phyloP scores from a whole-genome alignment of 1,284 basidiomycete species.

The Ganoderma sinense region DNA sequence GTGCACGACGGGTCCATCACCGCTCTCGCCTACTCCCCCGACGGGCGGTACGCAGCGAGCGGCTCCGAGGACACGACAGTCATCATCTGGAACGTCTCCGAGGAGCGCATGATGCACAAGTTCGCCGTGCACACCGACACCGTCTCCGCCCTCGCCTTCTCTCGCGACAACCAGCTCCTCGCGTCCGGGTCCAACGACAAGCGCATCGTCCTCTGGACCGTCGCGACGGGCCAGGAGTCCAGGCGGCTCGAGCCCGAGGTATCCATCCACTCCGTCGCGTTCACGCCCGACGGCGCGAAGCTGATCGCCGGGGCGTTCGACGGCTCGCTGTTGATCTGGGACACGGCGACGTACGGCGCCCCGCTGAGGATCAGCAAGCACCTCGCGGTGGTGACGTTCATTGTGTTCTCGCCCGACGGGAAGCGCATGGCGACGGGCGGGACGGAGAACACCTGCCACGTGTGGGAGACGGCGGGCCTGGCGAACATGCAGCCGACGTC shows the following conservation, averaged over 20 bases:
- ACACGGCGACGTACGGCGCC: slow-evolving; percentile 26
- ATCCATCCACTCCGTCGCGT: slow-evolving; percentile 29
- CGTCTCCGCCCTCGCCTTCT: slow-evolving; percentile 14
- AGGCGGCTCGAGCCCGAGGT: slow-evolving; percentile 15
- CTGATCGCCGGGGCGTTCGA: slow-evolving; percentile 34
- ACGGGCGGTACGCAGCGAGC: slow-evolving; percentile 33
- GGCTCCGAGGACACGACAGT: slow-evolving; percentile 31
- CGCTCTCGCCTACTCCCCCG: slow-evolving; percentile 31
- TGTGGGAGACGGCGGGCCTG: slow-evolving; percentile 30
- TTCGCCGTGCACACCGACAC: not conserved
- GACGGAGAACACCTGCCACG: slow-evolving; percentile 24
- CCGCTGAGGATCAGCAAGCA: slow-evolving; percentile 22
- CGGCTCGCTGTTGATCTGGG: slow-evolving; percentile 34
- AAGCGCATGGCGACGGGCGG: slow-evolving; percentile 29
- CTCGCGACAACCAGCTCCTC: slow-evolving; percentile 10
- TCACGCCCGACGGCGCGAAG: slow-evolving; percentile 33
- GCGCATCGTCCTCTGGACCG: slow-evolving; percentile 30
- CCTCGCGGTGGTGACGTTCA: slow-evolving; percentile 28
- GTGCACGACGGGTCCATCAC: slow-evolving; percentile 27
- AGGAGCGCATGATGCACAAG: not conserved
- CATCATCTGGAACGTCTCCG: slow-evolving; percentile 28
- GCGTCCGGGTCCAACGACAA: slow-evolving; percentile 32
- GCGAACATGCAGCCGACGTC: slow-evolving; percentile 3
- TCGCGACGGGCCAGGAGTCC: slow-evolving; percentile 7
- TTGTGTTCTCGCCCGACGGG: slow-evolving; percentile 35